A percentile compares a stretch with the other conserved stretches of the same genome.
Evolutionary conservation across 1,139 yeast species (phyloP).

Genomic region (Debaryomyces sp.): DNA sequence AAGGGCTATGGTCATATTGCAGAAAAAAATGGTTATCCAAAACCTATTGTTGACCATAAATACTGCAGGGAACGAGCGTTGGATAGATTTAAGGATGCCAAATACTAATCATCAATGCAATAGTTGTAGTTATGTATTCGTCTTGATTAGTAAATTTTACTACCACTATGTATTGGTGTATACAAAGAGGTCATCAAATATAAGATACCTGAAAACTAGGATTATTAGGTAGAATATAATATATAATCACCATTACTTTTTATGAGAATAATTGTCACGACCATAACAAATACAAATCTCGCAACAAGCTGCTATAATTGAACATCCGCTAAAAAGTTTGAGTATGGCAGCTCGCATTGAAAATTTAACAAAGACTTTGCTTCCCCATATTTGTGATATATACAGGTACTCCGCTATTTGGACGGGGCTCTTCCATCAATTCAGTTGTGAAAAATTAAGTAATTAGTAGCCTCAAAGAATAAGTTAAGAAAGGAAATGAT

Average conservation of each 20-base stretch:
- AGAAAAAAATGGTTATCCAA: constrained; percentile 37
- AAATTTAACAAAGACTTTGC: neutral
- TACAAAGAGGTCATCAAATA: too few relatives aligned
- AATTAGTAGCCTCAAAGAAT: neutral
- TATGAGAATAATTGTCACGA: too few relatives aligned
- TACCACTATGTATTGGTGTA: too few relatives aligned
- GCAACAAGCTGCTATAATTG: neutral
- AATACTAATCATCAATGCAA: constrained; percentile 13
- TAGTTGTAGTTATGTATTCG: too few relatives aligned
- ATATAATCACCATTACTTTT: too few relatives aligned
- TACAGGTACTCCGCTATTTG: neutral
- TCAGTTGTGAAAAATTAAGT: neutral
- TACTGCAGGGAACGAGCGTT: constrained; percentile 39
- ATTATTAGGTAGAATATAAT: too few relatives aligned
- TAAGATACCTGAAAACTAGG: too few relatives aligned
- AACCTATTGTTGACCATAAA: constrained; percentile 44
- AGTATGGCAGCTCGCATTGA: too few relatives aligned
- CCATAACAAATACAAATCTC: too few relatives aligned
- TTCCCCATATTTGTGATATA: neutral
- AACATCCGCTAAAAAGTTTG: neutral
- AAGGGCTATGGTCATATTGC: constrained; percentile 18
- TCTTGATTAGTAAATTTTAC: neutral
- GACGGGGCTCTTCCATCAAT: neutral
- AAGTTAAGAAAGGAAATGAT: neutral
- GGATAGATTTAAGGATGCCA: constrained; percentile 38